These are phyloP conservation scores for Aspergillus olivimuriae DNA, from an alignment of 495 filamentous ascomycete genomes.

Conservation along the genomic window DNA sequence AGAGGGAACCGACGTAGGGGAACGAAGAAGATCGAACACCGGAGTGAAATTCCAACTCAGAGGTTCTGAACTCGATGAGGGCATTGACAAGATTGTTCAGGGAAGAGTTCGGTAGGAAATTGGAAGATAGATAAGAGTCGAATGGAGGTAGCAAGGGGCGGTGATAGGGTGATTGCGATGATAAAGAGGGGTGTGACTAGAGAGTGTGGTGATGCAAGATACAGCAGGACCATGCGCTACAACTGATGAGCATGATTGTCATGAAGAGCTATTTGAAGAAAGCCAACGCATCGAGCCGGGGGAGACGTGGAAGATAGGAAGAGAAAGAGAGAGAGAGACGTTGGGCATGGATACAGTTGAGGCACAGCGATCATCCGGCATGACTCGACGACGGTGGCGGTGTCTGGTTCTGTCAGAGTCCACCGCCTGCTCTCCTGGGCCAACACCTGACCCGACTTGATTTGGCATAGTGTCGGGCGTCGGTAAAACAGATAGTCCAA, in stretches of 20 bases:
- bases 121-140: too few species aligned
- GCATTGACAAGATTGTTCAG: conserved; percentile 23
- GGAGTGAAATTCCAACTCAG: conserved; percentile 44
- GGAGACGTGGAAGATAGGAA: neutral
- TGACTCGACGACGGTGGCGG: conserved; percentile 13
- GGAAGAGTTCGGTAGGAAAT: too few species aligned
- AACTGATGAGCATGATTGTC: conserved; percentile 17
- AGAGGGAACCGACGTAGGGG: conserved; percentile 22
- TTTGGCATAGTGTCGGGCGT: neutral
- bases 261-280: conserved; percentile 7
- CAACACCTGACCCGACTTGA: neutral
- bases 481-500: conserved; percentile 10
- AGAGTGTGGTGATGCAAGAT: too few species aligned
- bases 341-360: conserved; percentile 1
- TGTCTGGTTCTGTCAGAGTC: conserved; percentile 6
- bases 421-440: conserved; percentile 11
- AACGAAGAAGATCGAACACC: conserved; percentile 42
- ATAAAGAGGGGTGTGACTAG: too few species aligned
- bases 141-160: too few species aligned
- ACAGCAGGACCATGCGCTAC: neutral
- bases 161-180: too few species aligned
- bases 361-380: too few species aligned
- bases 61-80: conserved; percentile 17
- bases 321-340: conserved; percentile 1
- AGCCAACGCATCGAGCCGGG: conserved; percentile 5